A percentile compares a stretch with the other conserved stretches of the same genome.
These are phyloP conservation scores for Naganishia vishniacii DNA, from an alignment of 768 basidiomycete species.

Conservation along the genomic window DNA sequence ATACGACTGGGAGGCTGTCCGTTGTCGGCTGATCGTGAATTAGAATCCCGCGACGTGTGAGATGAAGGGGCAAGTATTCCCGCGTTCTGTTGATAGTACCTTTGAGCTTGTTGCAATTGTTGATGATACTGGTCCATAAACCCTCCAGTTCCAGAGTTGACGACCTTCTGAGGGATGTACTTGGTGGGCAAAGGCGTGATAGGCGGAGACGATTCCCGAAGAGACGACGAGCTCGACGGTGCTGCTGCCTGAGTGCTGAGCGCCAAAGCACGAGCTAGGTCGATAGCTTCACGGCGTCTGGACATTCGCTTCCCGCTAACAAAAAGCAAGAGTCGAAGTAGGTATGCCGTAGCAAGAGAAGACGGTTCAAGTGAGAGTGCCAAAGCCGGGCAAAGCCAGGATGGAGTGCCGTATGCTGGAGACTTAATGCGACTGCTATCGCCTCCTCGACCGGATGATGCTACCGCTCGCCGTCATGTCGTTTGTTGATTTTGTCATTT, in stretches of 20 bases:
- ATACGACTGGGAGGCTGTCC: background rate
- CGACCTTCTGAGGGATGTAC: constrained; percentile 1
- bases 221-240: constrained; percentile 1
- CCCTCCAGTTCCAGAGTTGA: background rate
- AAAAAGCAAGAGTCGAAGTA: background rate
- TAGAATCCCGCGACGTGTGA: background rate
- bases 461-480: constrained; percentile 15
- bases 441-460: constrained; percentile 7
- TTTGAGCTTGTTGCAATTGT: constrained; percentile 19
- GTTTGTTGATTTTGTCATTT: constrained; percentile 17
- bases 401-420: too few species aligned
- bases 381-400: too few species aligned
- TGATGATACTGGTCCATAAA: constrained; percentile 21
- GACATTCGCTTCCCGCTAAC: constrained; percentile 10
- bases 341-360: constrained; percentile 4
- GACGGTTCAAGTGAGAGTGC: too few species aligned
- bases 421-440: background rate
- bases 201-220: constrained; percentile 7
- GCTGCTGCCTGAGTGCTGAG: constrained; percentile 12
- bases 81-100: constrained; percentile 13
- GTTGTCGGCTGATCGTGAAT: background rate
- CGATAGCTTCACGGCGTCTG: constrained; percentile 12
- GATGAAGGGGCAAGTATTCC: constrained; percentile 10
- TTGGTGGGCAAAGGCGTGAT: constrained; percentile 9
- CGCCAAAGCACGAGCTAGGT: constrained; percentile 17